Evolutionary conservation across 1,139 yeast genomes (phyloP).

Genomic region (Protomyces arabidopsidicola): DNA sequence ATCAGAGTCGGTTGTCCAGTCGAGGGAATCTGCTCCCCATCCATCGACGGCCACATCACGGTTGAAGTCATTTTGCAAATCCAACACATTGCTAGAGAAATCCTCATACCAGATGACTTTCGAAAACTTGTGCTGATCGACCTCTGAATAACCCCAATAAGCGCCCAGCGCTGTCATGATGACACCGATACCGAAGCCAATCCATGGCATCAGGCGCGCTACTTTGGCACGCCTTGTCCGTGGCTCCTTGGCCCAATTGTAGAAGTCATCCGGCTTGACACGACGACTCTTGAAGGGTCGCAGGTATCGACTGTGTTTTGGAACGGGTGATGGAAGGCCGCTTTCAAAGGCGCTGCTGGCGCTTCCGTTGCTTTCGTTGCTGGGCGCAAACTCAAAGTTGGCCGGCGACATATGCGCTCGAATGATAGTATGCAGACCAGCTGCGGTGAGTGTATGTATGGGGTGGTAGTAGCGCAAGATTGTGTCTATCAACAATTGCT

Average conservation of each 20-base stretch:
- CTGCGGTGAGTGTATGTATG: neutral
- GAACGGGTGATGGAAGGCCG: neutral
- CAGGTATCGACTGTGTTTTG: neutral
- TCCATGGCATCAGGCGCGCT: slow-evolving; percentile 15
- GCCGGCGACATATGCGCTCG: neutral
- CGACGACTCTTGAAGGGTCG: slow-evolving; percentile 5
- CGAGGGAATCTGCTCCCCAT: slow-evolving; percentile 1
- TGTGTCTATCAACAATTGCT: neutral
- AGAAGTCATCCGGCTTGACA: neutral
- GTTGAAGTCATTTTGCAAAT: slow-evolving; percentile 27
- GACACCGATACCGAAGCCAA: slow-evolving; percentile 11
- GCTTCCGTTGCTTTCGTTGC: neutral
- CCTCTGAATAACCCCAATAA: slow-evolving; percentile 31
- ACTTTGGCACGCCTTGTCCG: neutral
- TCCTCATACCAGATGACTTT: slow-evolving; percentile 29
- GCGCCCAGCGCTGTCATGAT: slow-evolving; percentile 27
- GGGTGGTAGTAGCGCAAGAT: neutral
- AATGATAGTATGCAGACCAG: neutral
- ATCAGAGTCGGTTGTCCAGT: slow-evolving; percentile 30
- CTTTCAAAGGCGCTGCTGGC: neutral
- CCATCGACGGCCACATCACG: slow-evolving; percentile 32
- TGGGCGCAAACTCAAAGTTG: neutral
- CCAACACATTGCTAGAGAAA: slow-evolving; percentile 6
- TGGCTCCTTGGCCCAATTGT: slow-evolving; percentile 1
- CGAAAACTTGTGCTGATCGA: slow-evolving; percentile 29